These are phyloP conservation scores for Dendrobium huoshanense DNA, from an alignment of 106 monocot species.

Conservation along the genomic window DNA sequence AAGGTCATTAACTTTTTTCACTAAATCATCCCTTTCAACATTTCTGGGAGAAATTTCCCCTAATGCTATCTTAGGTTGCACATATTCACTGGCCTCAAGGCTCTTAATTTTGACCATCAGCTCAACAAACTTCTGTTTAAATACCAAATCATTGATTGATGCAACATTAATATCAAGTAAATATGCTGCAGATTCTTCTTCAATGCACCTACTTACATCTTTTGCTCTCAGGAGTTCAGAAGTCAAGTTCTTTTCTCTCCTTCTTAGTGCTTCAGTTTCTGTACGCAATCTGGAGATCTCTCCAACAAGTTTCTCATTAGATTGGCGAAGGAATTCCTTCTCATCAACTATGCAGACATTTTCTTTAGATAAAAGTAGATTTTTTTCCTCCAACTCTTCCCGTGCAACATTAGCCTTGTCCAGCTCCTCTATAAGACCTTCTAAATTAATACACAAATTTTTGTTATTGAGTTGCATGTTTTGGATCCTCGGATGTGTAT, in stretches of 20 bases:
- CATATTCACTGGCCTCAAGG: conserved; percentile 21
- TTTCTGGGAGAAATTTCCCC: conserved; percentile 23
- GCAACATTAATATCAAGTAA: conserved; percentile 28
- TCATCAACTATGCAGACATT: conserved; percentile 17
- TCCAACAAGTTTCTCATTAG: conserved; percentile 19
- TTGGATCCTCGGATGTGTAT: too few relatives aligned
- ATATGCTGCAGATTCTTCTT: conserved; percentile 28
- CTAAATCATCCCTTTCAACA: conserved; percentile 11
- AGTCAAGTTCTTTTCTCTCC: conserved; percentile 21
- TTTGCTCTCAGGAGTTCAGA: conserved; percentile 18
- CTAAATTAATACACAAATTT: conserved; percentile 16
- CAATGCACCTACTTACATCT: conserved; percentile 28
- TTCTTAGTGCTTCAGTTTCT: conserved; percentile 23
- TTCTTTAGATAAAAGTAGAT: conserved; percentile 16
- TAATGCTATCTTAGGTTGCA: conserved; percentile 16
- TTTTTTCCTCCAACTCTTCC: conserved; percentile 33
- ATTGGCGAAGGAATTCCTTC: conserved; percentile 19
- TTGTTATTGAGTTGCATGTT: conserved; percentile 10
- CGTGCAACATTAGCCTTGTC: conserved; percentile 15
- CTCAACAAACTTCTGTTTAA: conserved; percentile 49
- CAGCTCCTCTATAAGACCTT: conserved; percentile 18
- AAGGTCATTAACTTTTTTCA: conserved; percentile 17
- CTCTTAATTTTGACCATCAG: conserved; percentile 29
- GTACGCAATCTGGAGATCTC: conserved; percentile 14
- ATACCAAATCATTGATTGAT: conserved; percentile 24